Evolutionary conservation across 2,329 filamentous ascomycete species (phyloP).

Genomic region (Phialemonium atrogriseum): DNA sequence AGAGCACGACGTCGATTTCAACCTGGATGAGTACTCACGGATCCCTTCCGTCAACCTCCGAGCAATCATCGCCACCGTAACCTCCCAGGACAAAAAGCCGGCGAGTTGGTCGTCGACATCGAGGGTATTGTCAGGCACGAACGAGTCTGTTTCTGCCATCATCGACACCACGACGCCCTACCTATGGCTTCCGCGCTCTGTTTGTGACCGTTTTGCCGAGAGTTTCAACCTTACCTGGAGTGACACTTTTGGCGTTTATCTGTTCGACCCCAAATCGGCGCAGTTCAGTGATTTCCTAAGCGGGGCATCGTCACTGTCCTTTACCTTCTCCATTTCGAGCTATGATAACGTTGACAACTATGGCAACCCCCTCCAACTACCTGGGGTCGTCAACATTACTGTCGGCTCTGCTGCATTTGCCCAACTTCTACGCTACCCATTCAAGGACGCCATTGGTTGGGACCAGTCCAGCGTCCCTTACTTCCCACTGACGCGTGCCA

Average conservation of each 20-base stretch:
- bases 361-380: conserved; percentile 36
- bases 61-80: conserved; percentile 38
- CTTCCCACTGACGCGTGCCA: conserved; percentile 55
- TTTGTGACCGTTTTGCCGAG: conserved; percentile 57
- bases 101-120: conserved; percentile 31
- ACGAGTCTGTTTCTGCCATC: conserved; percentile 39
- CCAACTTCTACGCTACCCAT: conserved; percentile 41
- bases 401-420: conserved; percentile 42
- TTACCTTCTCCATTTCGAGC: conserved; percentile 50
- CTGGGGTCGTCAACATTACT: conserved; percentile 49
- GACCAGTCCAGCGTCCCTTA: conserved; percentile 44
- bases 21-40: conserved; percentile 43
- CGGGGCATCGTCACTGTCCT: conserved; percentile 36
- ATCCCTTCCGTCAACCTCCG: conserved; percentile 53
- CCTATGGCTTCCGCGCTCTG: conserved; percentile 50
- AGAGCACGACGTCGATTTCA: conserved; percentile 52
- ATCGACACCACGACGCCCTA: conserved; percentile 59
- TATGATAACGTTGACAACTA: conserved; percentile 45
- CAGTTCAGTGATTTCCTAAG: conserved; percentile 40
- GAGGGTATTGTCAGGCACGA: conserved; percentile 32
- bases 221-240: conserved; percentile 60
- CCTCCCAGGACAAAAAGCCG: conserved; percentile 19
- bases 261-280: conserved; percentile 47
- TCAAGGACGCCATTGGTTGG: conserved; percentile 34
- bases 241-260: conserved; percentile 54